These are phyloP conservation scores for Emmonsiellopsis sp. DNA, from an alignment of 2,329 filamentous ascomycete species.

Conservation along the genomic window DNA sequence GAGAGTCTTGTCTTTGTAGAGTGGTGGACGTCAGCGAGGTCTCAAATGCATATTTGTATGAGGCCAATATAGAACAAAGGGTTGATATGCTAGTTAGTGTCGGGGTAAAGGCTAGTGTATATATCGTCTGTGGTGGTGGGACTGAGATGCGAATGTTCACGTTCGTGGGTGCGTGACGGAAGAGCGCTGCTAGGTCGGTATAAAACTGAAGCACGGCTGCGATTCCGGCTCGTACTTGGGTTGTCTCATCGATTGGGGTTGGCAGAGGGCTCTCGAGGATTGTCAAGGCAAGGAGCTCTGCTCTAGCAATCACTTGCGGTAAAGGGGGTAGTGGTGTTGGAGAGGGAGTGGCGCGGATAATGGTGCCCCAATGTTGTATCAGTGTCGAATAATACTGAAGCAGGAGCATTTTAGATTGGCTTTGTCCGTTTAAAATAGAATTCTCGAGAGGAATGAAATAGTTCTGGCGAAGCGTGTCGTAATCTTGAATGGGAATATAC, in stretches of 20 bases:
- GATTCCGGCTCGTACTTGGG: constrained; percentile 26
- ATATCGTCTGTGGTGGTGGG: constrained; percentile 58
- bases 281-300: constrained; percentile 45
- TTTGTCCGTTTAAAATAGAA: constrained; percentile 26
- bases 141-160: constrained; percentile 55
- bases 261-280: constrained; percentile 45
- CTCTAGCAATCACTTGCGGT: constrained; percentile 43
- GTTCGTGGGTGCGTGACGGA: constrained; percentile 43
- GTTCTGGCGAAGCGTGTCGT: constrained; percentile 23
- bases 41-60: constrained; percentile 68
- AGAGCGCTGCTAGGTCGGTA: constrained; percentile 51
- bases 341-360: constrained; percentile 20
- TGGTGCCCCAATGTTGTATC: constrained; percentile 45
- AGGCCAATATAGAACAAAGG: constrained; percentile 58
- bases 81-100: constrained; percentile 57
- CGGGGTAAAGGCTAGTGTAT: constrained; percentile 58
- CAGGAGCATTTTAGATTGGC: constrained; percentile 48
- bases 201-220: constrained; percentile 58
- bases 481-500: constrained; percentile 22
- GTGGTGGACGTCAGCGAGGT: constrained; percentile 39
- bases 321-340: constrained; percentile 10
- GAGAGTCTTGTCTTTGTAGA: constrained; percentile 23
- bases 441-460: constrained; percentile 33
- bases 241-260: constrained; percentile 6
- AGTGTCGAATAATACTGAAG: constrained; percentile 59